Conservation (phyloP, 148 eudicot genomes). For the Silene conica region DNA sequence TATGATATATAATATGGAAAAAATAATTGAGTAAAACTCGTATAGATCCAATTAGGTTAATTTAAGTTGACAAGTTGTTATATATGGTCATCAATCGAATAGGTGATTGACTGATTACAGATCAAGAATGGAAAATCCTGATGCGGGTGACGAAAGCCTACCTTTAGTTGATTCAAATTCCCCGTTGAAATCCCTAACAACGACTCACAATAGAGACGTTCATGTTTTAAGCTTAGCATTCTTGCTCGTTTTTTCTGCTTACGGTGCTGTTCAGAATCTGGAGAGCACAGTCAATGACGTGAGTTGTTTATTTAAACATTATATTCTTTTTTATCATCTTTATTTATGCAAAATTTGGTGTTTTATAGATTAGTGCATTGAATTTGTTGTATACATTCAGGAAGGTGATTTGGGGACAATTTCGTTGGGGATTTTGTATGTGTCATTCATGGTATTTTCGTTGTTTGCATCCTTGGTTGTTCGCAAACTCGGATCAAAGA, state of each 20-base stretch:
- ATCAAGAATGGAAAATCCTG: constrained; percentile 27
- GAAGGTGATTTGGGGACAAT: constrained; percentile 80
- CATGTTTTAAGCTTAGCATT: constrained; percentile 74
- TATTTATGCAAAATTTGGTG: background rate
- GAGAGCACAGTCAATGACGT: constrained; percentile 84
- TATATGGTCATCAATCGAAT: too few relatives aligned
- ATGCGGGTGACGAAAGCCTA: constrained; percentile 36
- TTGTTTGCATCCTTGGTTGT: constrained; percentile 74
- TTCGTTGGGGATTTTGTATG: constrained; percentile 84
- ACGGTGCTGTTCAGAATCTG: constrained; percentile 90
- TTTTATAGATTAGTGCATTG: background rate
- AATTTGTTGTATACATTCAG: constrained; percentile 31
- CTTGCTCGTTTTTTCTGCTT: constrained; percentile 77
- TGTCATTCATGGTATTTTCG: constrained; percentile 75
- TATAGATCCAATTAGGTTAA: too few relatives aligned
- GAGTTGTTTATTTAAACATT: constrained; percentile 21
- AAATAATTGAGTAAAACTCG: too few relatives aligned
- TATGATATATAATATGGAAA: too few relatives aligned
- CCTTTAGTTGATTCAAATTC: constrained; percentile 39
- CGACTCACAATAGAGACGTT: constrained; percentile 52
- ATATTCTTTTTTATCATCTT: background rate
- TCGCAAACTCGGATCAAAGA: constrained; percentile 66
- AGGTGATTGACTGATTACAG: too few relatives aligned
- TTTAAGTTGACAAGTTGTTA: too few relatives aligned
- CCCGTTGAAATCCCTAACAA: constrained; percentile 17